phyloP scores from a whole-genome alignment of 2,329 filamentous ascomycete species.

The Xylariaceae sp. region DNA sequence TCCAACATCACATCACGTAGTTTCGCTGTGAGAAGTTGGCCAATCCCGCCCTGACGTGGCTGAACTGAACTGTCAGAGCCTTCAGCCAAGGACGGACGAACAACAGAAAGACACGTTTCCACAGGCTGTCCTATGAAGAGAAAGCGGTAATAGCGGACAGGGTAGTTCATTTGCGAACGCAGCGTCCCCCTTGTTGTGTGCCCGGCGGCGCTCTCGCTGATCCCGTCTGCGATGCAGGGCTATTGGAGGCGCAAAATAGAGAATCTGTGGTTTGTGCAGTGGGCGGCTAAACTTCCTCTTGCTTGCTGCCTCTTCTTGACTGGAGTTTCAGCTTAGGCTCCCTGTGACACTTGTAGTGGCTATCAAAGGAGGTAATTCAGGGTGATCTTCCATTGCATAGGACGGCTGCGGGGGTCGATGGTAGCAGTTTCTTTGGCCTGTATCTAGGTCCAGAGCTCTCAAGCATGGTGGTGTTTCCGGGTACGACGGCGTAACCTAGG shows the following conservation, averaged over 20 bases:
- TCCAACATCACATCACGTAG: not conserved
- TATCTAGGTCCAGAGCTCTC: not conserved
- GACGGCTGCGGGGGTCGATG: not conserved
- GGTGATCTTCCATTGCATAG: not conserved
- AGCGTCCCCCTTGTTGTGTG: too few species aligned
- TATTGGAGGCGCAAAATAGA: too few species aligned
- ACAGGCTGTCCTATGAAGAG: not conserved
- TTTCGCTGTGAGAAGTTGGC: not conserved
- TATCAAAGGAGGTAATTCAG: not conserved
- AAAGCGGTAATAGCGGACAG: not conserved
- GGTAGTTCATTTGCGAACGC: not conserved
- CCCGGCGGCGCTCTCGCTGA: too few species aligned
- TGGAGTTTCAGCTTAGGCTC: not conserved
- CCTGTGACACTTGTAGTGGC: not conserved
- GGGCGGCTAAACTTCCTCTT: too few species aligned
- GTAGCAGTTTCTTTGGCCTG: not conserved
- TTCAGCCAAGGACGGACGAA: not conserved
- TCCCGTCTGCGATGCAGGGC: too few species aligned
- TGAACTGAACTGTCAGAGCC: not conserved
- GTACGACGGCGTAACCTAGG: not conserved
- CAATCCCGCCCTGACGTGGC: not conserved
- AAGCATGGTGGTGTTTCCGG: not conserved
- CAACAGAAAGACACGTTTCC: not conserved
- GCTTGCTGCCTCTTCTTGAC: too few species aligned
- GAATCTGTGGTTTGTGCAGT: too few species aligned